Evolutionary conservation across 169 alveolate species (phyloP), one percentile per base, ranked within the genome.

Genomic region (Plasmodium malariae): DNA sequence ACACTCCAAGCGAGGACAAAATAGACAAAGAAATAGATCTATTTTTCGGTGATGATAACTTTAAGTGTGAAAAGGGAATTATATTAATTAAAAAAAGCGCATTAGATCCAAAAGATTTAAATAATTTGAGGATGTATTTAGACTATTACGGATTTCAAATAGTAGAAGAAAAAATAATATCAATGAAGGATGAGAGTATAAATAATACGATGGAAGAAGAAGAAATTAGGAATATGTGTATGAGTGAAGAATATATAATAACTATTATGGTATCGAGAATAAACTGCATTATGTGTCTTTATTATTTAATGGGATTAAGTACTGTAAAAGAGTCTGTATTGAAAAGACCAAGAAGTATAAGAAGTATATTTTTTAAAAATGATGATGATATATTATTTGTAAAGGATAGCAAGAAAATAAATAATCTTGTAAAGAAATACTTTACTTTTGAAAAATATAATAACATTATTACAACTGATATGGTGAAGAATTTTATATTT

Each of bases 21-120:
- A 51, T 86, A 68, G 92, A 70, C 67, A 45, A 72, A 59, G 92
- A 86, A 51, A 86, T 86, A 69, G 72, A 70, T 7, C 55, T 86
- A 7, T 86, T 86, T 69, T 86, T 86, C 45, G 36, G 60, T n/a
- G 57, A 70, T 2, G 87, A 71, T 55, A 32, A 86, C 14, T 69
- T 86, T 68, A 55, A 48, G 9, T n/a, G 49, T 49, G 92, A 86
- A 45, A 68, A 57, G 32, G 72, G 68, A 24, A 71, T 86, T 49
- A 1, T 86, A 30, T 14, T 71, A 68, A 48, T 68, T 30, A 86
- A 62, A 14, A 62, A 59, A 24, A 36, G 68, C 3, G 24, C 62
- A 32, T 7, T 69, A 17, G 30, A 48, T 26, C 59, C 69, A 69
- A 78, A 86, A 0, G 43, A 30, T 5, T 86, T 86, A 17, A 28